A percentile compares a stretch with the other conserved stretches of the same genome.
Conservation (phyloP, 805 yeast genomes). For the Sugiyamaella qingdaonensis region DNA sequence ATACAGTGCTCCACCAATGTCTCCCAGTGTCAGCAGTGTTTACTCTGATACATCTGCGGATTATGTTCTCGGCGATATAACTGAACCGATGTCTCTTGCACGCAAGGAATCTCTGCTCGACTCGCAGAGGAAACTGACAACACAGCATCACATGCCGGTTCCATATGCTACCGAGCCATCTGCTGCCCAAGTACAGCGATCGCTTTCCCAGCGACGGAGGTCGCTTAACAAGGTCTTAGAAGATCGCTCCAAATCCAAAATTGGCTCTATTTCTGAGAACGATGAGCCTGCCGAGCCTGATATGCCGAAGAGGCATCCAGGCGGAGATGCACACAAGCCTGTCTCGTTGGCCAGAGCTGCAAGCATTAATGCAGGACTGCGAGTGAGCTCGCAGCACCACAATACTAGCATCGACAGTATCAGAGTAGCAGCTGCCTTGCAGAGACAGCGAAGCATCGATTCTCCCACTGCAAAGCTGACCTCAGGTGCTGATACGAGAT, state of each 20-base stretch:
- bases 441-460: constrained; percentile 2
- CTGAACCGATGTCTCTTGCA: constrained; percentile 14
- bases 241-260: constrained; percentile 8
- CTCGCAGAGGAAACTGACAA: constrained; percentile 28
- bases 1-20: background rate
- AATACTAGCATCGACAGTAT: constrained; percentile 1
- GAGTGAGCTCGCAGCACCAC: background rate
- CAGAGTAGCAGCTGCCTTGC: background rate
- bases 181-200: constrained; percentile 19
- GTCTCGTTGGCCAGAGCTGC: background rate
- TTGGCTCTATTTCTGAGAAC: constrained; percentile 8
- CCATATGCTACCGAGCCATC: constrained; percentile 15
- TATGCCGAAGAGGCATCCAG: background rate
- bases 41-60: constrained; percentile 14
- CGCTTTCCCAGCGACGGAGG: constrained; percentile 22
- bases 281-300: constrained; percentile 3
- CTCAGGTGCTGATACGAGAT: background rate
- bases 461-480: background rate
- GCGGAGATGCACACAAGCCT: background rate
- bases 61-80: background rate
- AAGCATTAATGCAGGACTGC: background rate
- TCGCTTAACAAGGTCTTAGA: constrained; percentile 19
- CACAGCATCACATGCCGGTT: constrained; percentile 19
- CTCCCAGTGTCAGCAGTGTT: constrained; percentile 15
- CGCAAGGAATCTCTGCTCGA: constrained; percentile 34